Conservation (phyloP, 148 eudicot genomes). For the Limonium bicolor region DNA sequence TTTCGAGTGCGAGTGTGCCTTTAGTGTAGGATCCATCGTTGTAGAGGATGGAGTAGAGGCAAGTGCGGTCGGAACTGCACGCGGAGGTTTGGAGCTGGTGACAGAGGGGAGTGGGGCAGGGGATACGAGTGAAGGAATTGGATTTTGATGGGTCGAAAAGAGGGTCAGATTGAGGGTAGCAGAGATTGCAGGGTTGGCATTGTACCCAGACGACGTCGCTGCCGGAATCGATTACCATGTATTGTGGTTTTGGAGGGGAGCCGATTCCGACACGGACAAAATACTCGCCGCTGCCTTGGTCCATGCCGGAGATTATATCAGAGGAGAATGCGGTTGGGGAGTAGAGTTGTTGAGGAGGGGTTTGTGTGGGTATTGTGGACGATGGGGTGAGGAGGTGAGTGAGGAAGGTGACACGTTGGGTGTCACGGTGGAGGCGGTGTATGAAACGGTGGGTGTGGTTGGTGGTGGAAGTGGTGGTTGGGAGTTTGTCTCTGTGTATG, state of each 20-base stretch:
- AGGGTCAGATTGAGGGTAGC: slow-evolving; percentile 54
- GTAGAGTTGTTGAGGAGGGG: slow-evolving; percentile 4
- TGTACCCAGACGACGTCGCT: slow-evolving; percentile 62
- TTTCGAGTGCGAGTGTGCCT: slow-evolving; percentile 46
- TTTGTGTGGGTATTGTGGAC: background rate
- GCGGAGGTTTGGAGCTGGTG: slow-evolving; percentile 27
- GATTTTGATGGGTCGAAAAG: slow-evolving; percentile 44
- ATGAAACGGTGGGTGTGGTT: slow-evolving; percentile 22
- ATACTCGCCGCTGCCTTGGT: slow-evolving; percentile 55
- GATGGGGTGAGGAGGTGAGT: slow-evolving; percentile 6
- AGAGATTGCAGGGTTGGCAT: slow-evolving; percentile 43
- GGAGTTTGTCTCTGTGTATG: slow-evolving; percentile 31
- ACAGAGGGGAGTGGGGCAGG: slow-evolving; percentile 33
- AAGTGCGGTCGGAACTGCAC: slow-evolving; percentile 32
- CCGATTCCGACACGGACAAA: slow-evolving; percentile 60
- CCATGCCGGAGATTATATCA: slow-evolving; percentile 48
- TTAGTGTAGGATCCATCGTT: slow-evolving; percentile 57
- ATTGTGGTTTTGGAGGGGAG: slow-evolving; percentile 38
- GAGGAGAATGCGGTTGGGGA: slow-evolving; percentile 29
- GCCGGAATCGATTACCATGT: slow-evolving; percentile 51
- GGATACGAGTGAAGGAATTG: slow-evolving; percentile 35
- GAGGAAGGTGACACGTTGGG: slow-evolving; percentile 16
- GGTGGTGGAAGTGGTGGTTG: background rate
- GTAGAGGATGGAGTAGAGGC: slow-evolving; percentile 37
- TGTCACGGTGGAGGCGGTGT: slow-evolving; percentile 27